phyloP scores from a whole-genome alignment of 1,284 basidiomycete genomes.

The Puccinia coronata region DNA sequence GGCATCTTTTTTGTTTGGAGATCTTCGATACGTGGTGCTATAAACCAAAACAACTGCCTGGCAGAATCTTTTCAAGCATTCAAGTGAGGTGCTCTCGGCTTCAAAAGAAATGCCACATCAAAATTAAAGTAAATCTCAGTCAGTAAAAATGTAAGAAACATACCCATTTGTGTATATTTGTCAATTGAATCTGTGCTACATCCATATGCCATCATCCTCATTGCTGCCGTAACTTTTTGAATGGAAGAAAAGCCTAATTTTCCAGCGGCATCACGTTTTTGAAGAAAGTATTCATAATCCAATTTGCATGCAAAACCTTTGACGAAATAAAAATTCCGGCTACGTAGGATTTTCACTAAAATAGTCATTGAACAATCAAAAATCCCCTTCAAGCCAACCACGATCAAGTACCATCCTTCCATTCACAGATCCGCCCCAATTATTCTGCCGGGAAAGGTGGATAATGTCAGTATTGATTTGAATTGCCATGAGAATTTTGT shows the following conservation, averaged over 20 bases:
- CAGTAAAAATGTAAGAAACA: not conserved
- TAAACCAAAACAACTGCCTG: not conserved
- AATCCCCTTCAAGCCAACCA: not conserved
- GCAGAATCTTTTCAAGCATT: slow-evolving; percentile 11
- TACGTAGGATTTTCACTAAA: slow-evolving; percentile 1
- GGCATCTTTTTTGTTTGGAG: not conserved
- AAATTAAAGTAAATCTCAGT: not conserved
- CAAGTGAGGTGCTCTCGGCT: slow-evolving; percentile 17
- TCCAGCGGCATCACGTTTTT: not conserved
- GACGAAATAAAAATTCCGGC: not conserved
- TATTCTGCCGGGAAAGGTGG: not conserved
- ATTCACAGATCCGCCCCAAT: not conserved
- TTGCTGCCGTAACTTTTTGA: not conserved
- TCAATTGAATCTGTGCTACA: not conserved
- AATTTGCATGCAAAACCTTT: slow-evolving; percentile 14
- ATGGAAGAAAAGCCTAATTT: not conserved
- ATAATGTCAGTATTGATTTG: not conserved
- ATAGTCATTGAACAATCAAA: not conserved
- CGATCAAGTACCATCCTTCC: not conserved
- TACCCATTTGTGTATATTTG: not conserved
- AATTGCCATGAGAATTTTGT: not conserved
- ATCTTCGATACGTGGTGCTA: not conserved
- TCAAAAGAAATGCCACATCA: not conserved
- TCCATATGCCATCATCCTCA: slow-evolving; percentile 15
- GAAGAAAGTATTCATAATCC: slow-evolving; percentile 2